phyloP scores from a whole-genome alignment of 495 filamentous ascomycete species.

The Neurospora pannonica region DNA sequence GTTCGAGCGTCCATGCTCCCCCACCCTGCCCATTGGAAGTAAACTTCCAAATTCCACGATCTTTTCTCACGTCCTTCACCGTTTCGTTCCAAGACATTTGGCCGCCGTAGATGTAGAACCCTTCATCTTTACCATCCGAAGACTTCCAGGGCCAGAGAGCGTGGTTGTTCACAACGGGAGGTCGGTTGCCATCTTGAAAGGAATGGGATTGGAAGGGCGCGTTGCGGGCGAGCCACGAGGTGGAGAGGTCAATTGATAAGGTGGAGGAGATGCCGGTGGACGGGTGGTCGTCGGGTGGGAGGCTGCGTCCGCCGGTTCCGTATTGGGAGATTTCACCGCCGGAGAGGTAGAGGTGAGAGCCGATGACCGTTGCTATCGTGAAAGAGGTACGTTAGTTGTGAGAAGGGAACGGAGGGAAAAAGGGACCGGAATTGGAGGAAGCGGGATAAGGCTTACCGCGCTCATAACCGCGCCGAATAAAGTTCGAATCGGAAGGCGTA shows the following conservation, averaged over 20 bases:
- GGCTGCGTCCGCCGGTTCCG: neutral
- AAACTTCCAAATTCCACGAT: neutral
- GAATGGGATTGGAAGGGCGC: neutral
- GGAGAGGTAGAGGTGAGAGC: neutral
- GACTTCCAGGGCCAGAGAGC: neutral
- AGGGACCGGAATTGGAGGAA: neutral
- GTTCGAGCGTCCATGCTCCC: neutral
- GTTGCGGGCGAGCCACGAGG: neutral
- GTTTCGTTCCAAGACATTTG: neutral
- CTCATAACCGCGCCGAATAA: neutral
- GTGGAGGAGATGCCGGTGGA: neutral
- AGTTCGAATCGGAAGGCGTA: neutral
- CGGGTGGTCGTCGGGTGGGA: neutral
- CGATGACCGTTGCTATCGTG: neutral
- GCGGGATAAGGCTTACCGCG: neutral
- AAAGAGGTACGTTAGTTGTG: neutral
- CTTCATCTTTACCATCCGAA: neutral
- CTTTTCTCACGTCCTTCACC: neutral
- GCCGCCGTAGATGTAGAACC: neutral
- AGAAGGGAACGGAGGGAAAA: neutral
- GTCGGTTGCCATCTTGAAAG: neutral
- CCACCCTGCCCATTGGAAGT: neutral
- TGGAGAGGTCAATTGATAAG: neutral
- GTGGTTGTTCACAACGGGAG: neutral
- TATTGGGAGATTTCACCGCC: neutral